phyloP scores from a whole-genome alignment of 345 rosid species.

The Ceriops zippeliana region DNA sequence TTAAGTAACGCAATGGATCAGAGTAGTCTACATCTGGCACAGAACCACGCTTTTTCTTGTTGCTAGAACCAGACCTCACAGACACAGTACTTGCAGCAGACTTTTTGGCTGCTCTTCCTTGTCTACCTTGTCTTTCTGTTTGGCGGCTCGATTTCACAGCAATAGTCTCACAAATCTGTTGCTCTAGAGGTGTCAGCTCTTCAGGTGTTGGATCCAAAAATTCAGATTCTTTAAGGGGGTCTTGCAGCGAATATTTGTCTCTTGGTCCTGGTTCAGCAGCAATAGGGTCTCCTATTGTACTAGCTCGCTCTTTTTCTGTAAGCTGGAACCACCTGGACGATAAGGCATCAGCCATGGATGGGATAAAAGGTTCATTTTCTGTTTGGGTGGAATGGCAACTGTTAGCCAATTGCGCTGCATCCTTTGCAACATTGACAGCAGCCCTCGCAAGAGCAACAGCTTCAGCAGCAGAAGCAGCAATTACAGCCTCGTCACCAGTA shows the following conservation, averaged over 20 bases:
- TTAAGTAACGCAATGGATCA: conserved; percentile 77
- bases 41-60: conserved; percentile 57
- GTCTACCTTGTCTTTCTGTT: conserved; percentile 69
- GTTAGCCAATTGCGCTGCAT: conserved; percentile 54
- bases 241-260: conserved; percentile 28
- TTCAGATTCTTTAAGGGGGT: conserved; percentile 36
- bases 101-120: conserved; percentile 68
- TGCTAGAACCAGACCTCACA: conserved; percentile 45
- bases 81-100: conserved; percentile 49
- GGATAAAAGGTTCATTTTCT: conserved; percentile 18
- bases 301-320: conserved; percentile 55
- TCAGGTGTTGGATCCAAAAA: conserved; percentile 45
- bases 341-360: conserved; percentile 30
- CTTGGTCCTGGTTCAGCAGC: conserved; percentile 33
- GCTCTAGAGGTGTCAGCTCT: conserved; percentile 56
- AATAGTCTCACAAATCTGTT: conserved; percentile 45
- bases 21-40: conserved; percentile 60
- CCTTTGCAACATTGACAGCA: conserved; percentile 80
- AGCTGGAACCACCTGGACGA: conserved; percentile 45
- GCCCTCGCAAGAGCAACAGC: conserved; percentile 91
- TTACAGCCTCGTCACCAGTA: conserved; percentile 74
- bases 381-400: conserved; percentile 28
- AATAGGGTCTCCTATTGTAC: conserved; percentile 43
- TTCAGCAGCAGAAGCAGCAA: conserved; percentile 75
- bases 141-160: conserved; percentile 75